A percentile compares a stretch with the other conserved stretches of the same genome.
These are phyloP conservation scores for Rhodotorula diobovata DNA, from an alignment of 768 basidiomycete genomes.

Conservation along the genomic window DNA sequence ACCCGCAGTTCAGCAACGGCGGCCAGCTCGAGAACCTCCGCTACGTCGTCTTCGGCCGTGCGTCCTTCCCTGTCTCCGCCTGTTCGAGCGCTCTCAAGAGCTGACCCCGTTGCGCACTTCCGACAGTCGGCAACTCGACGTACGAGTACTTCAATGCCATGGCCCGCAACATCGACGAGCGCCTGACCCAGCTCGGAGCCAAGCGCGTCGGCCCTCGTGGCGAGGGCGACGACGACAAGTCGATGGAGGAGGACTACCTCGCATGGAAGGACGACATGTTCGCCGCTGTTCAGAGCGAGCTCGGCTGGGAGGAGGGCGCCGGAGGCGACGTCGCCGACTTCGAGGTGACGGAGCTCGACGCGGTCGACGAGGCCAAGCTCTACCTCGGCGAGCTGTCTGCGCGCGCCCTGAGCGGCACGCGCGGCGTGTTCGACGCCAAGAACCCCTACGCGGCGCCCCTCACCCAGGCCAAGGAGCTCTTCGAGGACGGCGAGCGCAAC, in stretches of 20 bases:
- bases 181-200: conserved; percentile 73
- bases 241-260: conserved; percentile 99
- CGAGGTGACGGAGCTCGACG: conserved; percentile 70
- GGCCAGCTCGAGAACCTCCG: conserved; percentile 73
- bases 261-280: conserved; percentile 99
- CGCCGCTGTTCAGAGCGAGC: conserved; percentile 72
- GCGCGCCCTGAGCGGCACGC: conserved; percentile 83
- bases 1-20: conserved; percentile 76
- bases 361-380: conserved; percentile 73
- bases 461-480: conserved; percentile 71
- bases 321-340: conserved; percentile 94
- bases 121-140: conserved; percentile 60
- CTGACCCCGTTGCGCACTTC: background rate
- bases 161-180: conserved; percentile 68
- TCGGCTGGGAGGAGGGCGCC: conserved; percentile 92
- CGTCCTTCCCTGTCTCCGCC: background rate
- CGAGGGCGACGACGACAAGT: conserved; percentile 98
- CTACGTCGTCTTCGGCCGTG: conserved; percentile 86
- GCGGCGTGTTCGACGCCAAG: conserved; percentile 96
- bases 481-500: conserved; percentile 71
- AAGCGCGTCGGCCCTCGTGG: conserved; percentile 79
- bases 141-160: conserved; percentile 97
- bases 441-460: conserved; percentile 92
- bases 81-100: background rate
- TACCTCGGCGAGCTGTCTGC: conserved; percentile 95